These are phyloP conservation scores for Helminthosporium solani DNA, from an alignment of 2,329 filamentous ascomycete genomes.

Conservation along the genomic window DNA sequence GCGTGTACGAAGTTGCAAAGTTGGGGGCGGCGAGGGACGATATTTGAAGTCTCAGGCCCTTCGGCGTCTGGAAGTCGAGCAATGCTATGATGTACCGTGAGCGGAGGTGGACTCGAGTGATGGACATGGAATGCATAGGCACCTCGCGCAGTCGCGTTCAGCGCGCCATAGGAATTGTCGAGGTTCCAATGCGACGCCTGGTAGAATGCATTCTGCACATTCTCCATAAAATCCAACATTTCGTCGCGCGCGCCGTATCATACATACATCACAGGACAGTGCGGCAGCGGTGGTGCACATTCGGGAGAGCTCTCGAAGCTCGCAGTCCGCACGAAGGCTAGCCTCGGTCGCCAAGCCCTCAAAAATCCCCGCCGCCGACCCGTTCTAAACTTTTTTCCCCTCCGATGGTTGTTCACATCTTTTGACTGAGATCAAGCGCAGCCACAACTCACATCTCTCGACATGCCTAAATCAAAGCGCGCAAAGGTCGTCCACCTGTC, in stretches of 20 bases:
- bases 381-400: slow-evolving; percentile 29
- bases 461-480: slow-evolving; percentile 96
- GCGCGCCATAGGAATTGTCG: slow-evolving; percentile 86
- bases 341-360: slow-evolving; percentile 34
- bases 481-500: slow-evolving; percentile 85
- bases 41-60: slow-evolving; percentile 79
- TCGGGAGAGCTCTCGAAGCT: neutral
- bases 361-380: slow-evolving; percentile 34
- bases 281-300: neutral
- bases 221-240: slow-evolving; percentile 98
- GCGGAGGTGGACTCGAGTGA: slow-evolving; percentile 8
- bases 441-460: slow-evolving; percentile 28
- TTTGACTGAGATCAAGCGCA: slow-evolving; percentile 9
- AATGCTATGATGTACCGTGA: slow-evolving; percentile 58
- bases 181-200: slow-evolving; percentile 82
- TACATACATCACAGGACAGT: slow-evolving; percentile 13
- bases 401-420: slow-evolving; percentile 8
- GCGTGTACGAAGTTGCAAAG: slow-evolving; percentile 90
- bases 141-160: slow-evolving; percentile 84
- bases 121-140: slow-evolving; percentile 12
- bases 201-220: slow-evolving; percentile 89
- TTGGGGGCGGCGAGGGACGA: slow-evolving; percentile 90
- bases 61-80: slow-evolving; percentile 83
- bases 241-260: slow-evolving; percentile 34
- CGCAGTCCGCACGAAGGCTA: slow-evolving; percentile 13